Conservation (phyloP, 1,284 basidiomycete species). For the Meripilus lineatus region DNA sequence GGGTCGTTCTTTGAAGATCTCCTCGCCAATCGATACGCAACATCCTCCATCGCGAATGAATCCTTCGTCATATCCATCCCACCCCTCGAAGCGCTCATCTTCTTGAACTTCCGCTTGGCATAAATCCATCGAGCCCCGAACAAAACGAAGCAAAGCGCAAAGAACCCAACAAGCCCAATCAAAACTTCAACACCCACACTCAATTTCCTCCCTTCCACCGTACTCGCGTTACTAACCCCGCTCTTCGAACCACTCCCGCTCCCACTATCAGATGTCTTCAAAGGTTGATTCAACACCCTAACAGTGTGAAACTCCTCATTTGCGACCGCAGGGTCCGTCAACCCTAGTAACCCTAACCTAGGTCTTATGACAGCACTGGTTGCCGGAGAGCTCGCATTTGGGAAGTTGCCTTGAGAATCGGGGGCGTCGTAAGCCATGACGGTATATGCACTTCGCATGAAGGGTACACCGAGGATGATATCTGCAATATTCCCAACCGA, state of each 20-base stretch:
- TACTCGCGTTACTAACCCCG: neutral
- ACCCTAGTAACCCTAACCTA: constrained; percentile 48
- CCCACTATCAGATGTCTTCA: constrained; percentile 22
- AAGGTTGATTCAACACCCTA: constrained; percentile 54
- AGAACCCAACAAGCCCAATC: constrained; percentile 50
- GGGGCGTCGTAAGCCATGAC: constrained; percentile 63
- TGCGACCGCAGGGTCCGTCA: constrained; percentile 56
- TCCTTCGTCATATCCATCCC: constrained; percentile 18
- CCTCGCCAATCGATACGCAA: constrained; percentile 25
- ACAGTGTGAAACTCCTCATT: constrained; percentile 62
- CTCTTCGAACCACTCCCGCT: constrained; percentile 4
- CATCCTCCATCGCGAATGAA: constrained; percentile 10
- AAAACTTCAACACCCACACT: constrained; percentile 58
- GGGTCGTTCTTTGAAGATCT: constrained; percentile 15
- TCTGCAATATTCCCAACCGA: constrained; percentile 37
- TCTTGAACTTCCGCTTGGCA: constrained; percentile 31
- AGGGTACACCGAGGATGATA: constrained; percentile 71
- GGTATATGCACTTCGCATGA: constrained; percentile 67
- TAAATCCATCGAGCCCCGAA: constrained; percentile 51
- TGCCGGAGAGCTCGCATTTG: constrained; percentile 16
- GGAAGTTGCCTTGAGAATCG: constrained; percentile 39
- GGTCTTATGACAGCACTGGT: constrained; percentile 32
- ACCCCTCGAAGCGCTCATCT: constrained; percentile 12
- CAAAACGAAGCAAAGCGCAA: constrained; percentile 46
- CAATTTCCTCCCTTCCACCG: constrained; percentile 30